Percentiles rank a stretch among this genome's conserved stretches.
These are phyloP conservation scores for Usnea hakonensis DNA, from an alignment of 495 filamentous ascomycete genomes.

Conservation along the genomic window DNA sequence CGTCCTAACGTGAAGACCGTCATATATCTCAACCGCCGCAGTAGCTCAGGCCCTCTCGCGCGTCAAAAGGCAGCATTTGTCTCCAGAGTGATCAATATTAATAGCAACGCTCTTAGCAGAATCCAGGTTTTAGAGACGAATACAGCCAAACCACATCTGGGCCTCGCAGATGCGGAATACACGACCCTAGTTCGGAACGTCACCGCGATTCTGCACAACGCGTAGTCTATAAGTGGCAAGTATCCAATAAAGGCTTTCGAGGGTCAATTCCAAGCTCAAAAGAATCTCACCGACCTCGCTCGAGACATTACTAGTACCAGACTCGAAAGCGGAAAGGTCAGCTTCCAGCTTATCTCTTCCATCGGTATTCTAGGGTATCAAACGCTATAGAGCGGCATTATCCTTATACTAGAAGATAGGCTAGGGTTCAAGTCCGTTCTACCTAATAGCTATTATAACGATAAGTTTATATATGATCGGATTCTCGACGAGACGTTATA, in stretches of 20 bases:
- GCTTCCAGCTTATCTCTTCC: constrained; percentile 50
- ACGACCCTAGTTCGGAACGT: constrained; percentile 32
- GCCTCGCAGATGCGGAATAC: constrained; percentile 36
- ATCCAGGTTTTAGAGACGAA: constrained; percentile 43
- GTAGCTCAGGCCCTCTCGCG: constrained; percentile 15
- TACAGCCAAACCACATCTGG: constrained; percentile 36
- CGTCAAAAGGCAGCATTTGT: constrained; percentile 37
- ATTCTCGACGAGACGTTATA: constrained; percentile 40
- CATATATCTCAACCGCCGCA: constrained; percentile 44
- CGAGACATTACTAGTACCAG: constrained; percentile 29
- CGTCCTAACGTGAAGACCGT: constrained; percentile 30
- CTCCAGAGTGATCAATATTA: constrained; percentile 32
- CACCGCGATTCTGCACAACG: constrained; percentile 52
- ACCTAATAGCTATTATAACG: constrained; percentile 41
- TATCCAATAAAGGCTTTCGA: constrained; percentile 39
- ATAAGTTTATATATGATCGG: constrained; percentile 41
- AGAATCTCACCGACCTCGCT: constrained; percentile 42
- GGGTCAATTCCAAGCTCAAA: constrained; percentile 41
- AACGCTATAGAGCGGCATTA: constrained; percentile 25
- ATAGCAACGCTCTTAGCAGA: constrained; percentile 27
- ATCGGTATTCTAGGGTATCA: constrained; percentile 44
- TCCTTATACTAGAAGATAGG: constrained; percentile 32
- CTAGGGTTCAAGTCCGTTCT: constrained; percentile 32
- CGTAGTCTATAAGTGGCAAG: constrained; percentile 49
- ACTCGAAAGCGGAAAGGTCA: constrained; percentile 20